Base-by-base conservation (phyloP, 2,329 filamentous ascomycete genomes). In the Venturia aucupariae region DNA sequence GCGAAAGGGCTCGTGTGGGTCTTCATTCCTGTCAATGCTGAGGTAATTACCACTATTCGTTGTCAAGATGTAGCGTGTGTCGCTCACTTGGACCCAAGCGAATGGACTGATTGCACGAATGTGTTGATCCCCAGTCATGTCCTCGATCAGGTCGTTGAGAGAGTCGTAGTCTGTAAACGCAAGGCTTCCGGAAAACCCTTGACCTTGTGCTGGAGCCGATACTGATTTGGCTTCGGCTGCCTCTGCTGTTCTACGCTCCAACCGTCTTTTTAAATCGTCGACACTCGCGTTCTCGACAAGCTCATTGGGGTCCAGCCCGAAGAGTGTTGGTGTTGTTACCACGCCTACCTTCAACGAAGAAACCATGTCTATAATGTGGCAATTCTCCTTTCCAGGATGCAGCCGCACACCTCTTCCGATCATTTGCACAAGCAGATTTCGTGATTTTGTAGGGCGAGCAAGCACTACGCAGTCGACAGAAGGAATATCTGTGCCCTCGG, bases 361-460 rank as follows among this genome's bases (percentile, higher is more conserved):
- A 0, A 97, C 94, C 86, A 99, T 92, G 75, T 99, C 94, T 71
- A 99, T 95, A 66, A 99, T 82, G 73, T 97, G 94, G 69, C 94
- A 99, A 71, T 97, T 85, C 46, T 86, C 78, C 75, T 99, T 99
- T 15, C 84, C 89, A 0, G 86, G 80, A 72, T 90, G 83, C 46
- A 97, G 78, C 51, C 94, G 86, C 85, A 99, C 90, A 4, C 94
- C 94, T 70, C 94, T 84, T 0, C 94, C 94, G 67, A 99, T 96
- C 94, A 99, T 99, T 75, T 99, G 94, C 0, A 97, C 86, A 1
- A 99, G 84, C 2, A 99, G 79, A 70, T 97, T 97, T n/a, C 90
- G 86, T 19, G 94, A 97, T 69, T 88, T 87, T 1, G 94, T 99
- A 0, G 94, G 94, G 30, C 94, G 82, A 3, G 89, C 92, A 10